Percentiles rank a stretch among this genome's conserved stretches.
Evolutionary conservation across 495 filamentous ascomycete species (phyloP).

Genomic region (Endocarpon pusillum): DNA sequence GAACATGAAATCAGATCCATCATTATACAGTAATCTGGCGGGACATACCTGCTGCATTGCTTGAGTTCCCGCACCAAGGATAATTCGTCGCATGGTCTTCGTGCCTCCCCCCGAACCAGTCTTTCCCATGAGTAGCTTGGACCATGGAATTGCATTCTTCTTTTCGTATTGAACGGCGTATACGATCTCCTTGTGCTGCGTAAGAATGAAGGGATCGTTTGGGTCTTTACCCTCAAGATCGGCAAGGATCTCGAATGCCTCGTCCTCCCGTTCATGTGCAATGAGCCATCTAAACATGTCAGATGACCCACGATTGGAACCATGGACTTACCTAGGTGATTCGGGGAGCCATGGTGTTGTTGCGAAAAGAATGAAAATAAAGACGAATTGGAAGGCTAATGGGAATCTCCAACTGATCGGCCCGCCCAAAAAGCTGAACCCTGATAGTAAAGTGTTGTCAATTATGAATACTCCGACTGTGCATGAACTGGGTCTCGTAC

Average conservation of each 20-base stretch:
- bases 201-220: conserved; percentile 17
- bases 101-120: conserved; percentile 20
- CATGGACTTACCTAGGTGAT: conserved; percentile 30
- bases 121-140: conserved; percentile 21
- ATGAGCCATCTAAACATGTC: conserved; percentile 31
- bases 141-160: conserved; percentile 13
- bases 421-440: conserved; percentile 26
- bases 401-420: conserved; percentile 35
- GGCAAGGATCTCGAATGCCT: conserved; percentile 31
- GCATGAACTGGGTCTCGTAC: no score
- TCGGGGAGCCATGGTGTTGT: conserved; percentile 35
- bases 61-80: conserved; percentile 28
- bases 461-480: no score
- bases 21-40: no score
- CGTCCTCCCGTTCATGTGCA: conserved; percentile 22
- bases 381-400: conserved; percentile 40
- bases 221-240: conserved; percentile 27
- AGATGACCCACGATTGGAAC: conserved; percentile 14
- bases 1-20: no score
- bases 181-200: conserved; percentile 16
- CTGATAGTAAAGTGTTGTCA: no score
- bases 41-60: conserved; percentile 33
- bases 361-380: conserved; percentile 32
- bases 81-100: conserved; percentile 26
- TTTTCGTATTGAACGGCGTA: conserved; percentile 17